Evolutionary conservation across 768 basidiomycete genomes (phyloP), one percentile per base, ranked within the genome.

Genomic region (Leucosporidium creatinivorum): DNA sequence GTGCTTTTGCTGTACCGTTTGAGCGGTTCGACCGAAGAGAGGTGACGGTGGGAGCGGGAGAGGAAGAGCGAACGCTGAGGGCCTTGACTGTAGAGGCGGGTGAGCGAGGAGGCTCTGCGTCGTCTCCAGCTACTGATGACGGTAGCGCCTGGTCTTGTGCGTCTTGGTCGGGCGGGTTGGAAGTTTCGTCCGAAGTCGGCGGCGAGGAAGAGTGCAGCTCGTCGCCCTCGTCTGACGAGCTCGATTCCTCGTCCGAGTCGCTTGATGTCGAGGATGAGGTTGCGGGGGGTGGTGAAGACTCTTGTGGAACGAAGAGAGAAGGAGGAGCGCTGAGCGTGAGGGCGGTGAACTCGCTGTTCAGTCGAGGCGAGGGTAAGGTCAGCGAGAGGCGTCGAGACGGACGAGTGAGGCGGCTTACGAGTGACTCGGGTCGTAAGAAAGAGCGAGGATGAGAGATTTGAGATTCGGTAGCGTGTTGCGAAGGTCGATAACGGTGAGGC

Each of bases 391-490:
- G 18, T 18, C 31, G 13, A 23, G 31, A 36, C 21, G 9, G 19
- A 26, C 8, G 15, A 5, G 52, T 3, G 12, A 17, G 52, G 30
- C 10, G n/a, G 17, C 58, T 3, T 19, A 58, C 58, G 36, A 36
- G 25, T 58, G 58, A 4, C 39, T 44, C 8, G 58, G 58, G 18
- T 58, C 58, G 58, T 58, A 58, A 13, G 39, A 44, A 2, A 94
- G 81, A 17, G 89, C 93, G 36, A 98, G 83, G 62, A 97, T 78
- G 25, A 98, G 82, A 75, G 93, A 93, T 81, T 96, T 97, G 70
- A 99, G 83, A 80, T 99, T 99, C 51, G 93, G 93, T 33, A 99
- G 82, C 5, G 96, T 98, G 77, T 99, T 93, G 58, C 93, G 85
- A 80, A 94, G 86, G 80, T 99, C 96, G 73, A 94, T 79, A 26